Conservation (phyloP, 495 filamentous ascomycete genomes). For the Aspergillus heteromorphus region DNA sequence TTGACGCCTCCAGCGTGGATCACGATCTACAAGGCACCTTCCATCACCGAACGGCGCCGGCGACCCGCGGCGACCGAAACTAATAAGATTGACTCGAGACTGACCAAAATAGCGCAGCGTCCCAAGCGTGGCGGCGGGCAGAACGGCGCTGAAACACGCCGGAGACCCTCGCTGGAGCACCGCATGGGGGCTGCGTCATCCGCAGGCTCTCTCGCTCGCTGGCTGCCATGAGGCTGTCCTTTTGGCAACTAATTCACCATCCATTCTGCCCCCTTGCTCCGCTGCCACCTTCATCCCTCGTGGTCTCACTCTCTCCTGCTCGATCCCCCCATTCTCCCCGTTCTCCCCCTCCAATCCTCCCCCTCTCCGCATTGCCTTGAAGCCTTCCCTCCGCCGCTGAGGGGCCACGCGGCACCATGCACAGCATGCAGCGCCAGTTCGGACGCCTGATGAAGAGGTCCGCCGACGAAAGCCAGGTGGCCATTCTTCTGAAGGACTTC, state of each 20-base stretch:
- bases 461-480: constrained; percentile 74
- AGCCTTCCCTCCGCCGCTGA: not conserved
- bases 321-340: constrained; percentile 1
- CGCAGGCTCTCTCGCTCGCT: not conserved
- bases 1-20: no score
- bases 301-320: not conserved
- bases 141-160: constrained; percentile 24
- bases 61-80: not conserved
- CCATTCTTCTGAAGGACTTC: constrained; percentile 73
- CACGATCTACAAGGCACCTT: no score
- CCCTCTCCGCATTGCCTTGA: not conserved
- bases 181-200: constrained; percentile 20
- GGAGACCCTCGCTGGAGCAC: constrained; percentile 2
- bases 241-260: constrained; percentile 4
- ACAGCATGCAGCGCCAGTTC: constrained; percentile 71
- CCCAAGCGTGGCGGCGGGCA: no score
- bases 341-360: not conserved
- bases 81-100: no score
- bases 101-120: constrained; percentile 1
- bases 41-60: no score
- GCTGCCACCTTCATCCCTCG: not conserved
- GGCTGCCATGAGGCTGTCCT: constrained; percentile 6
- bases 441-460: constrained; percentile 64
- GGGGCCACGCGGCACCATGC: constrained; percentile 51
- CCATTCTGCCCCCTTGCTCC: constrained; percentile 4